phyloP scores from a whole-genome alignment of 805 yeast species.

The Blastobotrys americana region DNA sequence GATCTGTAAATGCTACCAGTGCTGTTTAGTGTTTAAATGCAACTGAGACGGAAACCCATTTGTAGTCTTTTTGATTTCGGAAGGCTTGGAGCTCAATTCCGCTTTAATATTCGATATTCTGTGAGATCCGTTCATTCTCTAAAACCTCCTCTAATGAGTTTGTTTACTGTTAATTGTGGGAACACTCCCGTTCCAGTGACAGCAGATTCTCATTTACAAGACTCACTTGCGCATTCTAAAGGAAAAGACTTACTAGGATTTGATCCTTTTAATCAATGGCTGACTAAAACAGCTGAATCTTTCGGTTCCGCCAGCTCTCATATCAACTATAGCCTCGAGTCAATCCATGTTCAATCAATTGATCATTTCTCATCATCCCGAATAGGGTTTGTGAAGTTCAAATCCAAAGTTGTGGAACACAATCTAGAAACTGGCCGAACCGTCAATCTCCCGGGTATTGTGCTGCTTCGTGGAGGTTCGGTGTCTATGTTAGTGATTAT shows the following conservation, averaged over 20 bases:
- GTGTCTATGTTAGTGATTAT: slow-evolving; percentile 23
- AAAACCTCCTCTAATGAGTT: too few species aligned
- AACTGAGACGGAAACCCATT: too few species aligned
- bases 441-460: slow-evolving; percentile 22
- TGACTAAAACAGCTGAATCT: not conserved
- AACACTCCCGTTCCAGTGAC: not conserved
- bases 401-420: slow-evolving; percentile 15
- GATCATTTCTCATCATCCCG: slow-evolving; percentile 17
- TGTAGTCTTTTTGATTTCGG: too few species aligned
- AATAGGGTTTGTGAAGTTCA: slow-evolving; percentile 23
- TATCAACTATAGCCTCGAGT: slow-evolving; percentile 9
- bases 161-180: not conserved
- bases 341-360: slow-evolving; percentile 21
- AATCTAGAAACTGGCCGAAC: slow-evolving; percentile 14
- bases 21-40: too few species aligned
- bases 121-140: too few species aligned
- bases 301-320: not conserved
- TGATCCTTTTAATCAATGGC: slow-evolving; percentile 14
- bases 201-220: not conserved
- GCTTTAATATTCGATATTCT: too few species aligned
- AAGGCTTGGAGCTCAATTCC: too few species aligned
- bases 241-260: slow-evolving; percentile 8
- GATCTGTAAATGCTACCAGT: too few species aligned
- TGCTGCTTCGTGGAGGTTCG: slow-evolving; percentile 23
- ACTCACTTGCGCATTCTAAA: not conserved